phyloP scores from a whole-genome alignment of 2,329 filamentous ascomycete genomes.

The Colletotrichum tamarilloi region DNA sequence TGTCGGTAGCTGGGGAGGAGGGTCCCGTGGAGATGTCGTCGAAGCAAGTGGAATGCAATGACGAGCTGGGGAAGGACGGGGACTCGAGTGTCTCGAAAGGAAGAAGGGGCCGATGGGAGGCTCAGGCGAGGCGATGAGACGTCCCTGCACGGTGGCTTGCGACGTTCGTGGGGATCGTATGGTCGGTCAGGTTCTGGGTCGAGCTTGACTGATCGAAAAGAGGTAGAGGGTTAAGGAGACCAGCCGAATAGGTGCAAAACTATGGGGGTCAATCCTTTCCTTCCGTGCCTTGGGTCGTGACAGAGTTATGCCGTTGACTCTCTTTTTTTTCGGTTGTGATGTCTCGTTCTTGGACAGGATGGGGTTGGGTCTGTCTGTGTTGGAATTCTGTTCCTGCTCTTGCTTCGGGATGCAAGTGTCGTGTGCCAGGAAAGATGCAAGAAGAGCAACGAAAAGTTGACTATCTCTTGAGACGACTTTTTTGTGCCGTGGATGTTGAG shows the following conservation, averaged over 20 bases:
- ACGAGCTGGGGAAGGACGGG: constrained; percentile 19
- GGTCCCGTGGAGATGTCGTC: constrained; percentile 34
- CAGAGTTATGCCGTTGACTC: constrained; percentile 16
- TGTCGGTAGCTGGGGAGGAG: constrained; percentile 35
- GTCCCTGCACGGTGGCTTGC: constrained; percentile 20
- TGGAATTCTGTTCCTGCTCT: constrained; percentile 1
- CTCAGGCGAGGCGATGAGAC: constrained; percentile 6
- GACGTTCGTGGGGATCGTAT: constrained; percentile 28
- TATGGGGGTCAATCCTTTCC: constrained; percentile 29
- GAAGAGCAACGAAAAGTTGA: neutral
- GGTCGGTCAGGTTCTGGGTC: constrained; percentile 4
- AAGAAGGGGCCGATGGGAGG: constrained; percentile 8
- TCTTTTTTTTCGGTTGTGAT: neutral
- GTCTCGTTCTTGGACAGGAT: neutral
- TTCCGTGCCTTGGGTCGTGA: constrained; percentile 17
- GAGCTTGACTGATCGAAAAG: neutral
- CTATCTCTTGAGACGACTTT: neutral
- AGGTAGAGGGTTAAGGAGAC: constrained; percentile 18
- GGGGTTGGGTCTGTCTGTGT: neutral
- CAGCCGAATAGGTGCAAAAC: constrained; percentile 15
- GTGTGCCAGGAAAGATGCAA: constrained; percentile 3
- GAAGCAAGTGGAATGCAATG: constrained; percentile 32
- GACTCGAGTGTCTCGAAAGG: constrained; percentile 15
- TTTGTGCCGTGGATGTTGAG: neutral
- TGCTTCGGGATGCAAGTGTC: constrained; percentile 3